Percentiles rank a stretch among this genome's conserved stretches.
phyloP scores from a whole-genome alignment of 768 basidiomycete species.

The Leccinellum albellum region DNA sequence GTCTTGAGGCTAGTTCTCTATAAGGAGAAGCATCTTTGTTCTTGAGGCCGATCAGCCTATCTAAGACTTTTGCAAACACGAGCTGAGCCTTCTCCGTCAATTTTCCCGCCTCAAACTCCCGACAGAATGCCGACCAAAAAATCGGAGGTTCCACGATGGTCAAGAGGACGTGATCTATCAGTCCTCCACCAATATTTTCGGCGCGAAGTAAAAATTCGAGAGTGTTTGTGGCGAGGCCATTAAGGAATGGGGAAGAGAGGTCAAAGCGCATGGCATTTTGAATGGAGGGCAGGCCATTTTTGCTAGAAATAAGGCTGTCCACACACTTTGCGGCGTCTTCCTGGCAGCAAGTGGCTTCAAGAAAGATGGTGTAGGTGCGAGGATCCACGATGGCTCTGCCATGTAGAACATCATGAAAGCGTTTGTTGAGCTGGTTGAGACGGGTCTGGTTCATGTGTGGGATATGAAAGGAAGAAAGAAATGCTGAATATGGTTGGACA shows the following conservation, averaged over 20 bases:
- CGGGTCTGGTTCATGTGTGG: constrained; percentile 17
- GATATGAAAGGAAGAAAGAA: not conserved
- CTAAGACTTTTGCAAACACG: constrained; percentile 47
- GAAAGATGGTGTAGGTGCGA: constrained; percentile 32
- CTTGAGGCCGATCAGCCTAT: constrained; percentile 42
- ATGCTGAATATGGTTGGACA: not conserved
- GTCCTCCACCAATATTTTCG: constrained; percentile 39
- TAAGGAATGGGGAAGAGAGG: constrained; percentile 38
- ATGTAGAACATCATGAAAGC: constrained; percentile 32
- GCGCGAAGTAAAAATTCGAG: constrained; percentile 40
- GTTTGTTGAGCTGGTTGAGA: constrained; percentile 30
- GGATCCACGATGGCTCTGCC: constrained; percentile 29
- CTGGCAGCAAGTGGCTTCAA: constrained; percentile 45
- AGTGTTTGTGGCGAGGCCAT: constrained; percentile 37
- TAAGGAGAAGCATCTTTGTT: constrained; percentile 34
- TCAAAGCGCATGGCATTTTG: constrained; percentile 43
- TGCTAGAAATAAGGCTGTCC: constrained; percentile 34
- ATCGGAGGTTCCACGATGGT: constrained; percentile 49
- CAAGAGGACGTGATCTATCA: constrained; percentile 40
- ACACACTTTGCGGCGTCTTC: constrained; percentile 38
- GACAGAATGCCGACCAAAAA: constrained; percentile 42
- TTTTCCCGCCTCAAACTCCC: constrained; percentile 31
- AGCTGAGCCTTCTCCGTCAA: constrained; percentile 36
- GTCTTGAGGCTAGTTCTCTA: constrained; percentile 36
- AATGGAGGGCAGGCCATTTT: constrained; percentile 37